Evolutionary conservation across 164 flowering plant genomes (phyloP), one percentile per base, ranked within the genome.

Genomic region (Taxillus chinensis): DNA sequence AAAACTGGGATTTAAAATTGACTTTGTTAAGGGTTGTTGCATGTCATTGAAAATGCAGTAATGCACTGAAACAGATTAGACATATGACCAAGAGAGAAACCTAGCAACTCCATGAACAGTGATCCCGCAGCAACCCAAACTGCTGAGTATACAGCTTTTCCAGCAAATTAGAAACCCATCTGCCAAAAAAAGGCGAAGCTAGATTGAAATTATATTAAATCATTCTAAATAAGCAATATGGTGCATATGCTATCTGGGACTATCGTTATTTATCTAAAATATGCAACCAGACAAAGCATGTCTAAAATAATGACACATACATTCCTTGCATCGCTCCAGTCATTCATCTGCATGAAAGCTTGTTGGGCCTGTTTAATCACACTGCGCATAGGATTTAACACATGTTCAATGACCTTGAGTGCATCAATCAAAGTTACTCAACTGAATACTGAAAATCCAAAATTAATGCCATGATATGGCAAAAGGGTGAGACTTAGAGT

Each of bases 141-240:
- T 41, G 90, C 95, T 41, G 84, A 72, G 60, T 87, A 90, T 42
- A 93, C 68, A 71, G 97, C 88, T 78, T 83, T 90, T 45, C 95
- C 91, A 59, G 95, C 95, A 82, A 88, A 89, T 62, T 80, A 78
- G 62, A 89, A 87, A 43, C 99, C 99, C 97, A 93, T 89, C 97
- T 93, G 84, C 68, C 64, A 66, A 5, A 66, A 68, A 60, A 41
- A 37, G 71, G 69, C 54, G 46, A 67, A 52, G 7, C 58, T 50
- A 27, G 27, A 27, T 27, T 27, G 27, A 27, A 27, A 27, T 27
- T 27, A 27, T 27, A 27, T 27, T 27, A 27, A 27, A 27, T 27
- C 27, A 27, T 27, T 27, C 27, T 27, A 27, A 27, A 27, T 27
- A 27, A 27, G 27, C 27, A 27, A 27, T 27, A 27, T 27, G 10